Evolutionary conservation across 257 asterid species (phyloP), one percentile per base, ranked within the genome.

Genomic region (Solanum virginianum): DNA sequence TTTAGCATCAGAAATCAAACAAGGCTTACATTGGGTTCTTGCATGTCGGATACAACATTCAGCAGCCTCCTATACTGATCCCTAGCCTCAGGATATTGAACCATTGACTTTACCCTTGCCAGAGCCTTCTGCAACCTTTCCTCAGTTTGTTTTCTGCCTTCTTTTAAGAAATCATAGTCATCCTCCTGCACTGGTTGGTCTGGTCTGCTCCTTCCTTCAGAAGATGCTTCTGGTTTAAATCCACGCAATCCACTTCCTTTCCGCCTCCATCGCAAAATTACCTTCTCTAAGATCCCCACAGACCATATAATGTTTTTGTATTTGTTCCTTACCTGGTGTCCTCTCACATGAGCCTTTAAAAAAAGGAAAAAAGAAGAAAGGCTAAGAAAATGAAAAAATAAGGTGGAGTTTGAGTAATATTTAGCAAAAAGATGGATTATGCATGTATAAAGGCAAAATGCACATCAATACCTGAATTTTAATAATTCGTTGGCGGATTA

Each of bases 311-410:
- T 93, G 88, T 90, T 91, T 85, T 88, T 91, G 84, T 93, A 92
- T 88, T 94, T 92, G 94, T 93, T 94, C 93, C 99, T 92, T 81
- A 94, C 98, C 89, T 95, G 99, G 89, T 94, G 97, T 85, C 98
- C 99, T 88, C 99, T 94, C 69, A 95, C 95, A 84, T 92, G 98
- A 74, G 99, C 99, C 99, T 95, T 89, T 86, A 87, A 83, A 88
- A 84, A 87, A 70, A 60, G 43, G 79, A 86, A 82, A 83, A 86
- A 68, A 56, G 5, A 66, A 49, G 26, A 18, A 74, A 43, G 41
- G n/a, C 29, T 83, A 22, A 83, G 85, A 51, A 16, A 41, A 36
- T 18, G 32, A 49, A 69, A 66, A 16, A 18, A 83, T 26, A 83
- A 68, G 18, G 62, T 47, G 18, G 49, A 66, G 47, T 32, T 63